Evolutionary conservation across 257 asterid species (phyloP), one percentile per base, ranked within the genome.

Genomic region (Solanum habrochaites): DNA sequence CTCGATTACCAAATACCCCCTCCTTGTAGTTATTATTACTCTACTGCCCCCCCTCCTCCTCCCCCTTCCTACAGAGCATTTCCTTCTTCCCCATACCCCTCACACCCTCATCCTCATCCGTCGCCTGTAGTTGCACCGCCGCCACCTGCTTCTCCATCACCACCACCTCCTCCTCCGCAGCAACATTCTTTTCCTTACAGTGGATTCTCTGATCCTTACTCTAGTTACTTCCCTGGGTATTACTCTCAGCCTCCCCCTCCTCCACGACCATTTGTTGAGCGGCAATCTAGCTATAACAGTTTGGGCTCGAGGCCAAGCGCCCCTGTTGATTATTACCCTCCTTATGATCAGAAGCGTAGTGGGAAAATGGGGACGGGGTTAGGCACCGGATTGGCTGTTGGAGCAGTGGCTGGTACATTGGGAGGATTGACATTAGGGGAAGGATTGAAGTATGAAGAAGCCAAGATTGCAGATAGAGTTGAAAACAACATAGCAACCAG

Each of bases 251-350:
- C 91, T 14, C 93, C 91, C 0, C 95, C 92, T 16, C 95, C 92
- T 16, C 91, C 92, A 4, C 86, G 96, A 86, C 97, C 95, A 0
- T 91, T 88, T 81, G 27, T 82, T 0, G 98, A 93, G 64, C 83
- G 95, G 87, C 95, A 90, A 86, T 82, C 92, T 35, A 87, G 88
- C 90, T 94, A 92, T 49, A 94, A 91, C 15, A 91, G 93, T 56
- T 86, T 92, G 2, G 97, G 98, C 49, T 89, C 93, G 2, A 97
- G 98, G 81, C 99, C 99, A 0, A 94, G 99, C 71, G 98, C 99
- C 5, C 99, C 98, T 0, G 96, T 91, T 82, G 98, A 96, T 88
- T 92, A 92, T 90, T 67, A 67, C 29, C 70, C 70, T 62, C 92
- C 94, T 11, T 89, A 92, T 82, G 98, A 94, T 89, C 93, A 91